Conservation (phyloP, 208 protist species). For the Leishmania guyanensis region DNA sequence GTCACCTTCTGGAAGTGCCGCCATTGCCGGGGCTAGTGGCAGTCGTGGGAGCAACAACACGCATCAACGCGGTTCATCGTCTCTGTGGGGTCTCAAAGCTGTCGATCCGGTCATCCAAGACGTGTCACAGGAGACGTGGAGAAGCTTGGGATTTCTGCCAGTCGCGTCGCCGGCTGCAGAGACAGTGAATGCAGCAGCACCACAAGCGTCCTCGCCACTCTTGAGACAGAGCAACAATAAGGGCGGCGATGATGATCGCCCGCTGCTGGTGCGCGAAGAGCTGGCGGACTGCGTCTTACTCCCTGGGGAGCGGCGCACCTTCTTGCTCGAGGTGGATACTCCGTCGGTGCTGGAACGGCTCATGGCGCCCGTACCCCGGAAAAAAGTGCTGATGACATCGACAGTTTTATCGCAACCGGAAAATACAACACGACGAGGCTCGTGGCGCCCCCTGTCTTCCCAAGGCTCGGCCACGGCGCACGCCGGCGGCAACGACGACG, state of each 20-base stretch:
- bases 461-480: not conserved
- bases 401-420: not conserved
- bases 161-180: not conserved
- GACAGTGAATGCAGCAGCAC: not conserved
- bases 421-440: not conserved
- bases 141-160: constrained; percentile 17
- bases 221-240: not conserved
- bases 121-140: constrained; percentile 27
- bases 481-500: not conserved
- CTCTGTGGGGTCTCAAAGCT: constrained; percentile 17
- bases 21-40: not conserved
- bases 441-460: no score
- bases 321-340: constrained; percentile 35
- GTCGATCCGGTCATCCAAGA: constrained; percentile 19
- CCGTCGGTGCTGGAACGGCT: constrained; percentile 23
- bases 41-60: not conserved
- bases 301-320: constrained; percentile 40
- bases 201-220: not conserved
- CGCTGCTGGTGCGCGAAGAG: constrained; percentile 32
- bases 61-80: constrained; percentile 7
- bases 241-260: constrained; percentile 12
- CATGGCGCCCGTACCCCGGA: constrained; percentile 10
- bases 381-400: not conserved
- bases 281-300: constrained; percentile 54
- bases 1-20: not conserved